Base-by-base conservation (phyloP, 2,329 filamentous ascomycete genomes). In the Stemphylium beticola region DNA sequence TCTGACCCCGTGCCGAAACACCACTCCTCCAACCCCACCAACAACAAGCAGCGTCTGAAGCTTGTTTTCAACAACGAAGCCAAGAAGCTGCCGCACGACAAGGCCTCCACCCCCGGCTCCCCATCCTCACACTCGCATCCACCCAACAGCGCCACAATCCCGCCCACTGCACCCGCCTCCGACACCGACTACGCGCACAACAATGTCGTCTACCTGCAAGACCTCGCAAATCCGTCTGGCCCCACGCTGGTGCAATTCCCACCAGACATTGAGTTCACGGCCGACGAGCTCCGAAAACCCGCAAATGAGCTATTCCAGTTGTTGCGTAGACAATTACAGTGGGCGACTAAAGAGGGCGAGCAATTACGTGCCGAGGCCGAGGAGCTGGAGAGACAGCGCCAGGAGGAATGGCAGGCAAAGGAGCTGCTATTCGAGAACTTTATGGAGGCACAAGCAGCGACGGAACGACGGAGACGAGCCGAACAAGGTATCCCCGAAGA, bases 371-470 rank as follows among this genome's bases (percentile, higher is more conserved):
- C 79, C 49, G 87, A 92, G 72, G 85, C 87, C 62, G 85, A 87
- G 60, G 78, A 79, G 38, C 83, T 89, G 73, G 89, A 93, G 72
- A 83, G 84, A 32, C 67, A 81, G 11, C 87, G 89, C 74, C 85
- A 85, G 71, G 82, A 86, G 58, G 89, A 92, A 70, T 95, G 91
- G 91, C 78, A 86, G 12, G 86, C 90, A 75, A 93, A 93, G 75
- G 90, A 95, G 75, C 82, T 91, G 26, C 75, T 93, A 15, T 75
- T 95, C n/a, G 85, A 91, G 53, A 90, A 92, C 68, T 82, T 89
- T 29, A 82, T 91, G 63, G 90, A 93, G 72, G 80, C 85, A 31
- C 85, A 87, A 71, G 87, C 87, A 77, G 84, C 66, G 10, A 55
- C 47, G 2, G 62, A 63, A 32, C 61, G 70, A 36, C 63, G 71